Evolutionary conservation across 192 early-diverging fungal genomes (phyloP).

Genomic region (Spizellomyces punctatus): DNA sequence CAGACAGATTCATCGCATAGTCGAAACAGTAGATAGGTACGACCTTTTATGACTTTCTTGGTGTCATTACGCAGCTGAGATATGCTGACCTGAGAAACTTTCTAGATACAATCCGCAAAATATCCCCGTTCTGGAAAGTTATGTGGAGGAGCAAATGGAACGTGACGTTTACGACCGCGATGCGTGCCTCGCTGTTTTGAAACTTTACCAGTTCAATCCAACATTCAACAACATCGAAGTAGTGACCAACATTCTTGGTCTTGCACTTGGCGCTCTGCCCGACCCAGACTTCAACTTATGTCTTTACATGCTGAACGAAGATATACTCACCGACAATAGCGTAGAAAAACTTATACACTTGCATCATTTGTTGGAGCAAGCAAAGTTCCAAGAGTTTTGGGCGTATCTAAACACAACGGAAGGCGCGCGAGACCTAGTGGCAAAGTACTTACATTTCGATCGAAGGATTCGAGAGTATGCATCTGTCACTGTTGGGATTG

Average conservation of each 20-base stretch:
- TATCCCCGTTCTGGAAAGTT: constrained; percentile 78
- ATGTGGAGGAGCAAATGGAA: constrained; percentile 77
- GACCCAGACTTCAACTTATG: constrained; percentile 91
- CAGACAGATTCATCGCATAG: constrained; percentile 44
- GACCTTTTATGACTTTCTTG: neutral
- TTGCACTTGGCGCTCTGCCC: constrained; percentile 80
- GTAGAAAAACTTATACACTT: constrained; percentile 66
- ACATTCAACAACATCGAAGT: constrained; percentile 69
- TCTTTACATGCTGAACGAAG: constrained; percentile 82
- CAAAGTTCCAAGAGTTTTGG: constrained; percentile 79
- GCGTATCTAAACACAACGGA: constrained; percentile 51
- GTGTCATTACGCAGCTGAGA: neutral
- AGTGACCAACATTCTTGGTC: constrained; percentile 75
- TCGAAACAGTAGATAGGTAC: constrained; percentile 47
- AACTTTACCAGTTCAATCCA: constrained; percentile 95
- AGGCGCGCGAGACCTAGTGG: constrained; percentile 59
- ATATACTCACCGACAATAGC: constrained; percentile 54
- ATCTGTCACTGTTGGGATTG: constrained; percentile 69
- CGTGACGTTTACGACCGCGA: constrained; percentile 79
- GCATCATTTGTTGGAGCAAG: constrained; percentile 79
- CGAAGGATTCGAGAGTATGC: constrained; percentile 75
- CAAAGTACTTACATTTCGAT: constrained; percentile 52
- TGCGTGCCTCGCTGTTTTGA: constrained; percentile 90
- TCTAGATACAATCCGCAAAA: constrained; percentile 87
- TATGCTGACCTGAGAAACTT: neutral